Base-by-base conservation (phyloP, 805 yeast genomes). In the Debaryomyces maramus region DNA sequence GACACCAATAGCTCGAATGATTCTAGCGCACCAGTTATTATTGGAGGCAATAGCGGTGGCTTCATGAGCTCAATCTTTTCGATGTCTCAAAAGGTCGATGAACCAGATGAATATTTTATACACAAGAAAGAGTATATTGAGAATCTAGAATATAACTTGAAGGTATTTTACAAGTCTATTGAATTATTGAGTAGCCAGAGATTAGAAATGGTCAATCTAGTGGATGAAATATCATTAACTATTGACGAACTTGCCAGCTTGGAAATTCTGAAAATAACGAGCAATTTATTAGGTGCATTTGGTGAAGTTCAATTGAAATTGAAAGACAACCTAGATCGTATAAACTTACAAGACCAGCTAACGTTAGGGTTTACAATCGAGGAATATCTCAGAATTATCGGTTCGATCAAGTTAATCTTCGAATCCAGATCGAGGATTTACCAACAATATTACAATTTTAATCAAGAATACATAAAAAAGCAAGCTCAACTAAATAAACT, bases 331-430 rank as follows among this genome's bases (percentile, higher is more conserved):
- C 67, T 88, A 34, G 89, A 82, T 47, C 76, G 97, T 45, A 81
- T 85, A 45, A 82, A 88, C 43, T 62, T 85, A 62, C 96, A 88
- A 59, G 97, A 91, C 50, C 79, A 89, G 53, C 67, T 91, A 46
- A 88, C 96, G 0, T 65, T 91, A 34, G 96, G 96, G 2, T 78
- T 85, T 18, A 87, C 96, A 0, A 67, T 91, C 28, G 97, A 91
- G 57, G 97, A 90, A 57, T 90, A 93, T 58, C 69, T 82, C 35
- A 75, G 98, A 36, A 68, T 83, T 11, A 78, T 90, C 18, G 82
- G 85, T 7, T 86, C 95, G 20, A 77, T 88, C 22, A 77, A 83
- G 47, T 75, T 80, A 33, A 80, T 86, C 4, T 83, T 90, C 48
- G 81, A 80, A 34, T 88, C 88, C 41, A 75, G 98, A 49, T 74